Conservation (phyloP, 306 rosid genomes). For the Cucumis hystrix region DNA sequence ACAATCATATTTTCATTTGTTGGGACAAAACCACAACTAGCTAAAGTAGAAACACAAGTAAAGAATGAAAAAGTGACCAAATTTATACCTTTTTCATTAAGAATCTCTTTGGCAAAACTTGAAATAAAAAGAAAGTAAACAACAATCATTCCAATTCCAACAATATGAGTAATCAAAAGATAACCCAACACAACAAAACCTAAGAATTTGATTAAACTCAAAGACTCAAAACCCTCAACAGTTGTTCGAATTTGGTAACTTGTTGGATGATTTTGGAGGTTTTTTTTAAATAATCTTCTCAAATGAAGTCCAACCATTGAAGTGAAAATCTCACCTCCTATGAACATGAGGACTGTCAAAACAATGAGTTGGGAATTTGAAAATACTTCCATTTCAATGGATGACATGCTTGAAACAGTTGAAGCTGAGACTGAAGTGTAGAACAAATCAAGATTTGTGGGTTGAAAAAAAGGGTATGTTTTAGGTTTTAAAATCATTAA, state of each 20-base stretch:
- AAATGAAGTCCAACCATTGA: conserved; percentile 38
- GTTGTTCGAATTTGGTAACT: background rate
- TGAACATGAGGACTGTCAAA: conserved; percentile 35
- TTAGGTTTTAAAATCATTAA: conserved; percentile 17
- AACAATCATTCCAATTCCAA: conserved; percentile 20
- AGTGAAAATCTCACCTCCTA: conserved; percentile 48
- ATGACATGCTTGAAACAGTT: conserved; percentile 59
- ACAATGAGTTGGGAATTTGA: conserved; percentile 34
- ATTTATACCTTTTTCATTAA: conserved; percentile 18
- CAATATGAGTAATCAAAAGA: conserved; percentile 11
- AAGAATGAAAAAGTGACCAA: conserved; percentile 30
- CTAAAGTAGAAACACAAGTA: conserved; percentile 43
- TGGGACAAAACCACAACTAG: conserved; percentile 57
- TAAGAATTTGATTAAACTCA: conserved; percentile 15
- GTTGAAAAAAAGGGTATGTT: background rate
- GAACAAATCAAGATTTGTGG: conserved; percentile 31
- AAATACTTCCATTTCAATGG: conserved; percentile 47
- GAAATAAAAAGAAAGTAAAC: conserved; percentile 18
- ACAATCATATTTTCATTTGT: conserved; percentile 65
- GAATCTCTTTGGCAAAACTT: conserved; percentile 15
- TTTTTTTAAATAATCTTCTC: conserved; percentile 5
- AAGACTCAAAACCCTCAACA: background rate
- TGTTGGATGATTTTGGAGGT: conserved; percentile 7
- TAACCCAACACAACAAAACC: conserved; percentile 32
- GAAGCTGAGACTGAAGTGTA: conserved; percentile 48